Conservation (phyloP, 2,329 filamentous ascomycete species). For the Neospermospora avenae region DNA sequence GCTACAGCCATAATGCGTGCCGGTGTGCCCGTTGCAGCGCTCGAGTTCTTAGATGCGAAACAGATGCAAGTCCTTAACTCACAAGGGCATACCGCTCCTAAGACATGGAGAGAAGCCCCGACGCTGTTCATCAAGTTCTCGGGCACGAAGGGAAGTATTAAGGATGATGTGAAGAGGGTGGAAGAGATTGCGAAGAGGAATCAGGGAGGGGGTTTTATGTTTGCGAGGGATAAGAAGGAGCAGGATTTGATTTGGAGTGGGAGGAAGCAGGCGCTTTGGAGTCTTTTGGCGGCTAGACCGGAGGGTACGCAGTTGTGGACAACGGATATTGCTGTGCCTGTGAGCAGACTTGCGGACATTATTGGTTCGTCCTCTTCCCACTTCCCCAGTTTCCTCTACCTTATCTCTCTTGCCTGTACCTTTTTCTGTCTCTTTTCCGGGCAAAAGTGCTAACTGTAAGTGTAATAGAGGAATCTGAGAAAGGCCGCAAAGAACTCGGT, state of each 20-base stretch:
- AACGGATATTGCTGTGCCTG: slow-evolving; percentile 79
- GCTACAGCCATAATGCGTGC: slow-evolving; percentile 70
- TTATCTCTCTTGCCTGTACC: too few relatives aligned
- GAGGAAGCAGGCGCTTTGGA: slow-evolving; percentile 77
- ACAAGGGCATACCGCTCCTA: slow-evolving; percentile 62
- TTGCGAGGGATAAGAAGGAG: slow-evolving; percentile 66
- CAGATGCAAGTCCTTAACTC: slow-evolving; percentile 79
- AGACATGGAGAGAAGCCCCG: slow-evolving; percentile 68
- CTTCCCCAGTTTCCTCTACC: too few relatives aligned
- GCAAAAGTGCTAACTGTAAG: too few relatives aligned
- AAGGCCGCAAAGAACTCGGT: slow-evolving; percentile 77
- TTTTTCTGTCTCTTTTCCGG: too few relatives aligned
- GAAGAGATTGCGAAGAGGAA: slow-evolving; percentile 62
- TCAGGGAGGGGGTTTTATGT: slow-evolving; percentile 66
- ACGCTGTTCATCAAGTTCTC: slow-evolving; percentile 85
- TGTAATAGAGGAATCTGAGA: slow-evolving; percentile 64
- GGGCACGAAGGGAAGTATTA: slow-evolving; percentile 69
- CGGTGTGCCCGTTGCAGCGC: slow-evolving; percentile 28
- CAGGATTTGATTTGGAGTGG: slow-evolving; percentile 75
- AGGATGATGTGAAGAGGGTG: slow-evolving; percentile 70
- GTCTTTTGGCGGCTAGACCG: slow-evolving; percentile 66
- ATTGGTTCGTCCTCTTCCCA: slow-evolving; percentile 45
- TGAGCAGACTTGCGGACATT: slow-evolving; percentile 69
- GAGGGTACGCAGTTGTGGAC: slow-evolving; percentile 66
- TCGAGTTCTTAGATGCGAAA: slow-evolving; percentile 81